Evolutionary conservation across 495 filamentous ascomycete genomes (phyloP), one percentile per base, ranked within the genome.

Genomic region (Penicillium antarcticum): DNA sequence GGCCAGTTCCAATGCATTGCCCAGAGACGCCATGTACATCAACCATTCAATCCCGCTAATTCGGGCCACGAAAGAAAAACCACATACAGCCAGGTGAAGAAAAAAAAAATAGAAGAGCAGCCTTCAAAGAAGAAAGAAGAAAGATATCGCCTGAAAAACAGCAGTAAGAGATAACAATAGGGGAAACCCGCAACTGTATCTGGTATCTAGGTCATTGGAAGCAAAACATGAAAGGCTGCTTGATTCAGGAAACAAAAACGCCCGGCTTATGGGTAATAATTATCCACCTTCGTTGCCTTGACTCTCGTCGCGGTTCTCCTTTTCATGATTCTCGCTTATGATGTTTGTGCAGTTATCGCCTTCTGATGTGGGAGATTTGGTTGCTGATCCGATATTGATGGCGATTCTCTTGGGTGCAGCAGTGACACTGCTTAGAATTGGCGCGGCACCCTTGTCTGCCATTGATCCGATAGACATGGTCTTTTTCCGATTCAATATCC

Each of bases 331-430:
- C 41, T 64, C 55, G 23, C 45, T 52, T 18, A 51, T 37, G 33
- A 48, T 55, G 9, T 53, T 57, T 24, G 46, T 35, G 19, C 45
- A 43, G 7, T 56, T 37, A n/a, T 60, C 57, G 24, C 21, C 46
- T 13, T 63, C 59, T 23, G 53, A 33, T 1, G 36, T 1, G 2
- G 53, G 31, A 7, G 60, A 29, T 40, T 70, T 71, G 26, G 34
- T 21, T 5, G 53, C 59, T 32, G 37, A 59, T 17, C 67, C 57
- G 12, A 79, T 49, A 37, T 76, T 78, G 45, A 79, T 79, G n/a
- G 76, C 75, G 35, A 79, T 79, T 45, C 71, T 65, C 57, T 77
- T 77, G 12, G 73, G 75, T n/a, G 67, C 55, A 14, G 68, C 62
- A n/a, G 53, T 59, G 6, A 57, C 50, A 13, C 55, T 67, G 38